phyloP scores from a whole-genome alignment of 257 asterid species.

The Haberlea rhodopensis region DNA sequence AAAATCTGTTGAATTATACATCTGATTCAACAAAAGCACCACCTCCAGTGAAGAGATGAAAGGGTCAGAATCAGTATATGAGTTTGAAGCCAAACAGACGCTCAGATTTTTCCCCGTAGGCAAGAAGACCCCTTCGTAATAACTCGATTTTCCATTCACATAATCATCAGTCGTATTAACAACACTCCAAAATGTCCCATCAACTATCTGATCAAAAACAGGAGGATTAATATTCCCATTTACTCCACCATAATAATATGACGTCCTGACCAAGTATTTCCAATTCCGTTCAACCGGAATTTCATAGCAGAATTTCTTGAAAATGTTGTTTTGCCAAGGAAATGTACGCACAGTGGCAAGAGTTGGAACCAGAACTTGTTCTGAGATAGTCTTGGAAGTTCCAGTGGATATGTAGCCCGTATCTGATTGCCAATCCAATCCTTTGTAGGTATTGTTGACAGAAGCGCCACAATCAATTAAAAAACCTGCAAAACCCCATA shows the following conservation, averaged over 20 bases:
- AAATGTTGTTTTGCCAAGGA: conserved; percentile 47
- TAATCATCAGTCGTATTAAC: conserved; percentile 87
- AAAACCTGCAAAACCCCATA: conserved; percentile 41
- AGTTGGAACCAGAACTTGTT: conserved; percentile 28
- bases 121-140: conserved; percentile 68
- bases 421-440: conserved; percentile 63
- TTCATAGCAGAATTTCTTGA: conserved; percentile 82
- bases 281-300: conserved; percentile 56
- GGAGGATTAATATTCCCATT: conserved; percentile 67
- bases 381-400: conserved; percentile 37
- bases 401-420: conserved; percentile 51
- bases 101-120: conserved; percentile 74
- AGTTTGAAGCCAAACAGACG: conserved; percentile 82
- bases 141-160: conserved; percentile 34
- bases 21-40: conserved; percentile 60
- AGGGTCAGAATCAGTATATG: conserved; percentile 86
- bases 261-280: conserved; percentile 67
- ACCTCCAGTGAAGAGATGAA: conserved; percentile 86
- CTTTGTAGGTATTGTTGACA: conserved; percentile 37
- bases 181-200: conserved; percentile 82
- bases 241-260: conserved; percentile 80
- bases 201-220: conserved; percentile 89
- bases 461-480: conserved; percentile 74
- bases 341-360: conserved; percentile 75
- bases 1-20: conserved; percentile 89